phyloP scores from a whole-genome alignment of 2,329 filamentous ascomycete genomes.

The Paecilomyces dactylethromorphus region DNA sequence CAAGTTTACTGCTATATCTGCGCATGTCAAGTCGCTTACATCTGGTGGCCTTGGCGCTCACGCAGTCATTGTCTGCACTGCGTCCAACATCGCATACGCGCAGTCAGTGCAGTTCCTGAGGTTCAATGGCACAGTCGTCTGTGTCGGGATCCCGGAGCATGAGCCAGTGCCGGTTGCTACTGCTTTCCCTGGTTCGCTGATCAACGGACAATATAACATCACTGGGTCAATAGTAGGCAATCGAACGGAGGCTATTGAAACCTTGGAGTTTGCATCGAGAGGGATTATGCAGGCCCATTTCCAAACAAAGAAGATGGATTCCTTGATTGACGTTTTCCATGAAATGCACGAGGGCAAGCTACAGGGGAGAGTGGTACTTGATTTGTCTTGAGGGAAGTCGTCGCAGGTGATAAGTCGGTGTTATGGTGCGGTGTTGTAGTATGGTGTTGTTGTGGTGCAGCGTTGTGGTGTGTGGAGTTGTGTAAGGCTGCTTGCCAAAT shows the following conservation, averaged over 20 bases:
- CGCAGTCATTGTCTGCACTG: slow-evolving; percentile 53
- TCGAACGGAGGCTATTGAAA: slow-evolving; percentile 44
- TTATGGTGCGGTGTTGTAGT: not conserved
- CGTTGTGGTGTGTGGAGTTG: too few species aligned
- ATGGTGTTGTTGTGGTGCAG: not conserved
- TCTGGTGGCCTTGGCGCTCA: slow-evolving; percentile 52
- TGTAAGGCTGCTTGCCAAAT: too few species aligned
- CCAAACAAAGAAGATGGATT: slow-evolving; percentile 42
- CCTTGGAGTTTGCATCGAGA: slow-evolving; percentile 42
- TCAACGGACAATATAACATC: slow-evolving; percentile 40
- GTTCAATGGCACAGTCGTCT: slow-evolving; percentile 46
- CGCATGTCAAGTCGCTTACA: slow-evolving; percentile 52
- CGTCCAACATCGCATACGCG: slow-evolving; percentile 44
- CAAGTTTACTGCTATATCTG: slow-evolving; percentile 43
- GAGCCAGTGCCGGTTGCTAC: slow-evolving; percentile 38
- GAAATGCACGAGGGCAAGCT: slow-evolving; percentile 39
- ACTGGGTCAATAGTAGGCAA: slow-evolving; percentile 47
- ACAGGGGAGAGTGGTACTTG: slow-evolving; percentile 43
- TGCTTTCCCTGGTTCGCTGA: slow-evolving; percentile 36
- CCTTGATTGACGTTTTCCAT: slow-evolving; percentile 40
- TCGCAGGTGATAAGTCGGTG: not conserved
- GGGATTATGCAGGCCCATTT: slow-evolving; percentile 42
- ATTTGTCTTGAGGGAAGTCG: slow-evolving; percentile 22
- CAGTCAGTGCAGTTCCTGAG: slow-evolving; percentile 43
- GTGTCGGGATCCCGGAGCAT: slow-evolving; percentile 47